phyloP scores from a whole-genome alignment of 2,329 filamentous ascomycete species.

The Colletotrichum incanum region DNA sequence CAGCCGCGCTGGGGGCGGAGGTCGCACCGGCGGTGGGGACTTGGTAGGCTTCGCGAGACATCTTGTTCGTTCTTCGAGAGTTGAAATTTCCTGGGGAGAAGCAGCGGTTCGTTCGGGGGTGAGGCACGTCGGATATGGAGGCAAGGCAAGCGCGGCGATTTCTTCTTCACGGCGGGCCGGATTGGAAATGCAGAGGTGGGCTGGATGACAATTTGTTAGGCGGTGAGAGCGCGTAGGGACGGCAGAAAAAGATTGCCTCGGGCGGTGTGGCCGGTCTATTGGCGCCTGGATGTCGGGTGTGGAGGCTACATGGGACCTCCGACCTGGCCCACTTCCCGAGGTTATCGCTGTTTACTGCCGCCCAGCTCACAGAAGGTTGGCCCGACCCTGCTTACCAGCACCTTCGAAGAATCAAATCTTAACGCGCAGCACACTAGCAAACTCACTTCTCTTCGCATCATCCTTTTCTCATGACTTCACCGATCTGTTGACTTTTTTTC shows the following conservation, averaged over 20 bases:
- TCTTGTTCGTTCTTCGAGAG: slow-evolving; percentile 40
- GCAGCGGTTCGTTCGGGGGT: neutral
- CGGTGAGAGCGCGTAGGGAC: slow-evolving; percentile 26
- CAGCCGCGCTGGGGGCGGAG: slow-evolving; percentile 59
- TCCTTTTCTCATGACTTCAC: neutral
- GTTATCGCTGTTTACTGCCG: slow-evolving; percentile 25
- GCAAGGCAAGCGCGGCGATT: slow-evolving; percentile 1
- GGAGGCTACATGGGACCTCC: slow-evolving; percentile 14
- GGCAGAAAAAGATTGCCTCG: slow-evolving; percentile 33
- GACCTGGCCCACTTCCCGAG: slow-evolving; percentile 40
- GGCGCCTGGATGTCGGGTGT: neutral
- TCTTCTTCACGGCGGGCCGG: slow-evolving; percentile 17
- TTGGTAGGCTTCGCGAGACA: slow-evolving; percentile 86
- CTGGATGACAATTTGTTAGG: slow-evolving; percentile 42
- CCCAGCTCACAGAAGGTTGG: neutral
- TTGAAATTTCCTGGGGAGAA: neutral
- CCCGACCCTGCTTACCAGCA: neutral
- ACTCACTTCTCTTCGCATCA: slow-evolving; percentile 15
- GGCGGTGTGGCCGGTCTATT: slow-evolving; percentile 19
- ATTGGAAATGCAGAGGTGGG: slow-evolving; percentile 34
- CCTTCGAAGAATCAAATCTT: slow-evolving; percentile 18
- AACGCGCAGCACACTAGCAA: neutral
- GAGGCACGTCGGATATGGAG: slow-evolving; percentile 15
- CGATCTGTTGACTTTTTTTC: neutral
- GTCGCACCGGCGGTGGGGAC: slow-evolving; percentile 71